Base-by-base conservation (phyloP, 805 yeast genomes). In the Metschnikowia amazonensis region DNA sequence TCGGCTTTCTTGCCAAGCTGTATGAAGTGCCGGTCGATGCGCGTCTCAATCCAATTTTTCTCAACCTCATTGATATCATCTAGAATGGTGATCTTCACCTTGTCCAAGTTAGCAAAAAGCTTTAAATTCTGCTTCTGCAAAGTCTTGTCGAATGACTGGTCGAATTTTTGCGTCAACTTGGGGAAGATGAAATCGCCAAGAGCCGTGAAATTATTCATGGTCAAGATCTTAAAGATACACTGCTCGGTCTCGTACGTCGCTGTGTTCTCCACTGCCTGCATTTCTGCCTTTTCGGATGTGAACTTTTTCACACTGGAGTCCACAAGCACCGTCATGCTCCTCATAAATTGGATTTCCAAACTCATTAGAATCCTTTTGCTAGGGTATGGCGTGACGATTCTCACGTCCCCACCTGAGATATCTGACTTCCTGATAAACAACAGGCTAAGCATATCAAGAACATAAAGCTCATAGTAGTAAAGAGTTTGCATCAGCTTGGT, bases 341-440 rank as follows among this genome's bases (percentile, higher is more conserved):
- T 55, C 70, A 71, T 67, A 47, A 71, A 71, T 49, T 71, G 76
- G 37, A 71, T 69, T 56, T 71, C 76, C 46, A 71, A 59, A 45
- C 72, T 66, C 1, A 71, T 70, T 42, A 71, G 55, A 31, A 62
- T 60, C 37, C 74, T 53, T 44, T 70, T 70, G 47, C 70, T 67
- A 7, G 76, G 75, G 43, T 67, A 64, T 2, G 69, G 50, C 2
- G 67, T 47, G 2, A 66, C 64, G 13, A 71, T 66, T 27, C 71
- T 57, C 9, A 66, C 60, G 11, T 58, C 60, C 21, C 52, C 57
- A 3, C 45, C 39, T 1, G 44, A 28, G 8, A 50, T 41, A 4
- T 48, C 53, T 11, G 51, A 33, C 3, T 48, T 51, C 18, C 59
- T 57, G 32, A 62, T 61, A 9, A 68, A 49, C 35, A 70, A 45